These are phyloP conservation scores for Dioszegia hungarica DNA, from an alignment of 768 basidiomycete species.

Conservation along the genomic window DNA sequence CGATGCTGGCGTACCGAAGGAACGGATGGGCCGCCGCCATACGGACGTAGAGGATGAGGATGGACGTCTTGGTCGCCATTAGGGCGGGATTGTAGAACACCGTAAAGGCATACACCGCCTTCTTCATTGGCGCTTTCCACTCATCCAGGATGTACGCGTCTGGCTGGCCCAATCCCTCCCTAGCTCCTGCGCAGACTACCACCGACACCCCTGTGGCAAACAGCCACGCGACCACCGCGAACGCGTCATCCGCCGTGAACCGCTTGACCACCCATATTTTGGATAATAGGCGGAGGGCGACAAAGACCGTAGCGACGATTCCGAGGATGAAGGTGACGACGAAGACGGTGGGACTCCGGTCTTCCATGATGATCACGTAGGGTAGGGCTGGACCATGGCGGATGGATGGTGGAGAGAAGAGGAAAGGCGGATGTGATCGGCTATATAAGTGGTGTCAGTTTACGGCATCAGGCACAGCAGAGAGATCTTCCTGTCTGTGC, in stretches of 20 bases:
- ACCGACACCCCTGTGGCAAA: slow-evolving; percentile 24
- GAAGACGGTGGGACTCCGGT: slow-evolving; percentile 36
- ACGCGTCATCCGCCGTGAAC: slow-evolving; percentile 30
- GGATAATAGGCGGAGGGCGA: slow-evolving; percentile 30
- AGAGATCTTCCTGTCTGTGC: too few species aligned
- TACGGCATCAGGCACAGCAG: too few species aligned
- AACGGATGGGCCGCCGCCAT: slow-evolving; percentile 36
- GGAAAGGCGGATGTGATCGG: too few species aligned
- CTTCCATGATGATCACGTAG: too few species aligned
- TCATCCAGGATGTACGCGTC: slow-evolving; percentile 13
- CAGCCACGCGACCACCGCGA: slow-evolving; percentile 41
- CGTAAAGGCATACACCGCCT: slow-evolving; percentile 36
- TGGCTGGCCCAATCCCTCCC: slow-evolving; percentile 28
- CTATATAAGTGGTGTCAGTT: too few species aligned
- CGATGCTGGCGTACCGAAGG: slow-evolving; percentile 35
- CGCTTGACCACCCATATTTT: slow-evolving; percentile 32
- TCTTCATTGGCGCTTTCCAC: slow-evolving; percentile 9
- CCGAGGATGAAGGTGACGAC: slow-evolving; percentile 33
- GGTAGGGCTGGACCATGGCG: too few species aligned
- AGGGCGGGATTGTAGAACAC: slow-evolving; percentile 44
- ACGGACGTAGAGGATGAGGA: slow-evolving; percentile 42
- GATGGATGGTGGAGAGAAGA: too few species aligned
- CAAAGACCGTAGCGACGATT: slow-evolving; percentile 36
- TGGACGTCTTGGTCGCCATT: slow-evolving; percentile 45
- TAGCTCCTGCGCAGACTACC: slow-evolving; percentile 27